Conservation (phyloP, 2,329 filamentous ascomycete species). For the Fusarium stilboides region DNA sequence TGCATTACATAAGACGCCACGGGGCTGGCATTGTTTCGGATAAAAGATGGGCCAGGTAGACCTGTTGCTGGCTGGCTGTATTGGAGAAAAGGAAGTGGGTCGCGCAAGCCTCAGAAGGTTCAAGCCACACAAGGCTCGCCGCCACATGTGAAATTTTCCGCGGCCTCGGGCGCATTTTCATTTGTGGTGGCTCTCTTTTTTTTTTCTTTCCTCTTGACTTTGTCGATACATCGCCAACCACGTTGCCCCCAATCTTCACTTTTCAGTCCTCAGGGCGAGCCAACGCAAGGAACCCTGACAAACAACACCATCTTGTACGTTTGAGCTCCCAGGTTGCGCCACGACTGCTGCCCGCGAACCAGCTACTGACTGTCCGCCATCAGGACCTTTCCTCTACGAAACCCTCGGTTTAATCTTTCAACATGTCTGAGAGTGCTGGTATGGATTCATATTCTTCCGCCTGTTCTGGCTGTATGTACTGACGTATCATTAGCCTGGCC, state of each 20-base stretch:
- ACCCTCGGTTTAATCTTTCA: constrained; percentile 35
- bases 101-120: constrained; percentile 8
- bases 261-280: constrained; percentile 66
- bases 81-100: not conserved
- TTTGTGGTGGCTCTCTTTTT: constrained; percentile 39
- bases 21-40: constrained; percentile 37
- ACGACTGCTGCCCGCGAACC: not conserved
- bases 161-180: constrained; percentile 30
- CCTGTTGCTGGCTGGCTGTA: constrained; percentile 2
- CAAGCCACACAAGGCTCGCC: constrained; percentile 41
- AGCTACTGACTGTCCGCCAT: constrained; percentile 32
- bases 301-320: constrained; percentile 36
- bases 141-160: constrained; percentile 48
- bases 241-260: constrained; percentile 29
- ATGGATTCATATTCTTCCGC: constrained; percentile 1
- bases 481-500: constrained; percentile 72
- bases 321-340: not conserved
- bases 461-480: constrained; percentile 17
- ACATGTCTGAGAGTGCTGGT: constrained; percentile 51
- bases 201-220: constrained; percentile 31
- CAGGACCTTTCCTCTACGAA: constrained; percentile 31
- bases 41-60: constrained; percentile 31
- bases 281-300: constrained; percentile 73
- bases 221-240: constrained; percentile 37
- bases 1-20: constrained; percentile 52